Evolutionary conservation across 192 early-diverging fungal species (phyloP), one percentile per base, ranked within the genome.

Genomic region (Entomortierella parvispora): DNA sequence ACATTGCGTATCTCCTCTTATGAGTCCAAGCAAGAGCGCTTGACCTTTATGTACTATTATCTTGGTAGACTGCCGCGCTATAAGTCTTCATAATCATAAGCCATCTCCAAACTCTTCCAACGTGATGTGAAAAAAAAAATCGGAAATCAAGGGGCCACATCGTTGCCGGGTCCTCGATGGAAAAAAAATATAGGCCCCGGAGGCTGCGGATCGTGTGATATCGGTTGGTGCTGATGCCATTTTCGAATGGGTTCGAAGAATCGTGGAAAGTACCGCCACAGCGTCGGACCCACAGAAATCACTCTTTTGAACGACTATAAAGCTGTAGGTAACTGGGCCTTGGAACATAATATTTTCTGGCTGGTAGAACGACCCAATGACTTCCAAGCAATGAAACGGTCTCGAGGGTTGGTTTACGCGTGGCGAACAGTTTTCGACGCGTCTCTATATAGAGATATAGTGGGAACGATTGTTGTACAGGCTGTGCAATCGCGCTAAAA

Each of bases 61-160:
- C n/a, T n/a, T n/a, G n/a, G n/a, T n/a, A n/a, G n/a, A n/a, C n/a
- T n/a, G n/a, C n/a, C n/a, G n/a, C n/a, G n/a, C n/a, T n/a, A n/a
- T n/a, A n/a, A n/a, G n/a, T n/a, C n/a, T n/a, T n/a, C n/a, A n/a
- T n/a, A n/a, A n/a, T n/a, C n/a, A n/a, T n/a, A n/a, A n/a, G n/a
- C n/a, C n/a, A n/a, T n/a, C n/a, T n/a, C n/a, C n/a, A n/a, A n/a
- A n/a, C n/a, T n/a, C n/a, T n/a, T n/a, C n/a, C n/a, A n/a, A n/a
- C n/a, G n/a, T n/a, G 47, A 48, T 48, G 47, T 48, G 47, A 20
- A 48, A 48, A 48, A 48, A 23, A 48, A 48, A 14, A 5, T 6
- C 6, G 47, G 47, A 48, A 48, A 48, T 48, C 47, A 48, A 48
- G 47, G n/a, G 47, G 47, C 47, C 47, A 48, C 47, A 48, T 48